Percentiles rank a stretch among this genome's conserved stretches.
These are phyloP conservation scores for Phytophthora agathidicida DNA, from an alignment of 352 stramenopile genomes.

Conservation along the genomic window DNA sequence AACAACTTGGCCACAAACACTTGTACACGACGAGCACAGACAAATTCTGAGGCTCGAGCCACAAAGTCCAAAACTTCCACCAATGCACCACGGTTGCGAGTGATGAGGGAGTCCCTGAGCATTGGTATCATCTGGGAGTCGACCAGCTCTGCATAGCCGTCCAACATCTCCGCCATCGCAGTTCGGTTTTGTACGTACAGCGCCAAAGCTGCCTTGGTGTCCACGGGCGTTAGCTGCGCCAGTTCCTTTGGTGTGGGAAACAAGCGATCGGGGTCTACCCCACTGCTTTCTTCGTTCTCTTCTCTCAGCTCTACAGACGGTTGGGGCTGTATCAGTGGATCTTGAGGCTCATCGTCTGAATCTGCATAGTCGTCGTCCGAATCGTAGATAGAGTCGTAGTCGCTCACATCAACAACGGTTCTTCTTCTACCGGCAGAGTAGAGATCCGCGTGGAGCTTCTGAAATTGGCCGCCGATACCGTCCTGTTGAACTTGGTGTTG, in stretches of 20 bases:
- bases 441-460: conserved; percentile 61
- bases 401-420: neutral
- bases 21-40: conserved; percentile 68
- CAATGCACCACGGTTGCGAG: conserved; percentile 49
- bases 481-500: conserved; percentile 34
- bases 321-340: conserved; percentile 18
- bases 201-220: conserved; percentile 54
- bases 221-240: conserved; percentile 58
- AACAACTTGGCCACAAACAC: conserved; percentile 66
- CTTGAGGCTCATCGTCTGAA: neutral
- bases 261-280: conserved; percentile 24
- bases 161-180: conserved; percentile 72
- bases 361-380: conserved; percentile 20
- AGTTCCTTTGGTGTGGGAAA: conserved; percentile 62
- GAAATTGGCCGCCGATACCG: conserved; percentile 73
- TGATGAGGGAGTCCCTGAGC: conserved; percentile 40
- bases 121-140: conserved; percentile 57
- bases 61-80: conserved; percentile 75
- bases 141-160: conserved; percentile 67
- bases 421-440: conserved; percentile 13
- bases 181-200: conserved; percentile 70
- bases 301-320: conserved; percentile 37
- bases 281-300: conserved; percentile 26
- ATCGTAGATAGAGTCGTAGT: conserved; percentile 22
- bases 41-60: conserved; percentile 71